Percentiles rank a stretch among this genome's conserved stretches.
Evolutionary conservation across 768 basidiomycete species (phyloP).

Genomic region (Agaricus sinodeliciosus): DNA sequence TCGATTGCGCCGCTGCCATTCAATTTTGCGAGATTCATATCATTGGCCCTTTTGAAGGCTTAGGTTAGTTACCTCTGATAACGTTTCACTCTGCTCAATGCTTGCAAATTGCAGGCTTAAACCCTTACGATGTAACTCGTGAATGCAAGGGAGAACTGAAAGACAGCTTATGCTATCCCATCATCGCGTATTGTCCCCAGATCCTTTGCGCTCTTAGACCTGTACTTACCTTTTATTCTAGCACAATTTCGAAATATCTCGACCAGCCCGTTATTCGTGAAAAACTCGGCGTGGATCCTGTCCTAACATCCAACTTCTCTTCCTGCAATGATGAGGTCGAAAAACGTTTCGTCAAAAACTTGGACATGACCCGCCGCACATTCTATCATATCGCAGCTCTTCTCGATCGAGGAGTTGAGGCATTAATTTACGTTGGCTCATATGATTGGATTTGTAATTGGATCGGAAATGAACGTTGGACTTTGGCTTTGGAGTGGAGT

Average conservation of each 20-base stretch:
- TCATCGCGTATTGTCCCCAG: slow-evolving; percentile 28
- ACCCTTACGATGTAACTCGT: slow-evolving; percentile 67
- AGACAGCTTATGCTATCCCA: slow-evolving; percentile 53
- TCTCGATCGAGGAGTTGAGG: slow-evolving; percentile 63
- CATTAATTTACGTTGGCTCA: slow-evolving; percentile 64
- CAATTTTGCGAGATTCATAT: slow-evolving; percentile 54
- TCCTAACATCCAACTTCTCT: slow-evolving; percentile 26
- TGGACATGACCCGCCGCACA: slow-evolving; percentile 40
- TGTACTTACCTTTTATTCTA: slow-evolving; percentile 15
- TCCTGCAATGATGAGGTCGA: slow-evolving; percentile 33
- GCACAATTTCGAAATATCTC: slow-evolving; percentile 57
- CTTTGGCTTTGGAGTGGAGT: slow-evolving; percentile 63
- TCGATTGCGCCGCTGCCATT: slow-evolving; percentile 57
- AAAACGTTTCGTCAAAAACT: slow-evolving; percentile 35
- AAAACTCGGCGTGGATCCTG: slow-evolving; percentile 56
- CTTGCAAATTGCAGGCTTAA: slow-evolving; percentile 26
- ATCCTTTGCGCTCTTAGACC: neutral
- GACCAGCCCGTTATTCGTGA: slow-evolving; percentile 46
- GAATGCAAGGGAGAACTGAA: slow-evolving; percentile 43
- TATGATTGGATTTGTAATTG: slow-evolving; percentile 78
- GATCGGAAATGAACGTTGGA: slow-evolving; percentile 71
- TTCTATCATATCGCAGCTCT: slow-evolving; percentile 56
- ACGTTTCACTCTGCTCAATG: neutral
- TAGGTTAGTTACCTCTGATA: slow-evolving; percentile 24
- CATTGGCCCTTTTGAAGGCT: slow-evolving; percentile 30